Evolutionary conservation across 352 stramenopile genomes (phyloP), one percentile per base, ranked within the genome.

Genomic region (Hyphochytrium catenoides): DNA sequence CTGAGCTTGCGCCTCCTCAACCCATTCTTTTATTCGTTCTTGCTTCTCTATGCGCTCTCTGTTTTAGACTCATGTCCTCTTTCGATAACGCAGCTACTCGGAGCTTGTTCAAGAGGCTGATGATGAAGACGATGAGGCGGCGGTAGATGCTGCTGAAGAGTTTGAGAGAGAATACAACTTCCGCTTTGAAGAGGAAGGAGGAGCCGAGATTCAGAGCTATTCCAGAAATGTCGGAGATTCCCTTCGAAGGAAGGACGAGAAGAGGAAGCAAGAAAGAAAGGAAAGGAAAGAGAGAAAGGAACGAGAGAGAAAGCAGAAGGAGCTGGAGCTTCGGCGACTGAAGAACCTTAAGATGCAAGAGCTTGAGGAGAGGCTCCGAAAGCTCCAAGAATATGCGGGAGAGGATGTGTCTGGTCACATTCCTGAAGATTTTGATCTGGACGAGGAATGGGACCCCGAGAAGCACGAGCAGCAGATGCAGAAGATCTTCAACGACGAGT

Each of bases 151-250:
- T 34, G 78, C 76, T 8, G 91, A 98, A 43, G 71, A 84, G 17
- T 98, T 96, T 56, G 91, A 99, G 54, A 74, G 87, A 43, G 77
- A 84, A 25, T 98, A 97, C 66, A 98, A 99, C 54, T 98, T 98
- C 51, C 79, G 91, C 14, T 98, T 96, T 48, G 91, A 99, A 57
- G 81, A 98, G 55, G 79, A 88, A 33, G 77, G 66, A 22, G 74
- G 65, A 20, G 64, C 64, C 4, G 34, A 79, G 19, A 85, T 91
- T 39, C 52, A 79, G 43, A 86, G 60, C 5, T 62, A 91, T 44
- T 46, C 73, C 16, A 58, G 85, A 25, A 50, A 57, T 24, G 62
- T 91, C 34, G 59, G 85, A 6, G 74, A 81, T 44, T 74, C 70
- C 15, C 57, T 98, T 44, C 77, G 92, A 50, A 75, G 91, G 23